Base-by-base conservation (phyloP, 768 basidiomycete species). In the Phlegmacium glaucopus region DNA sequence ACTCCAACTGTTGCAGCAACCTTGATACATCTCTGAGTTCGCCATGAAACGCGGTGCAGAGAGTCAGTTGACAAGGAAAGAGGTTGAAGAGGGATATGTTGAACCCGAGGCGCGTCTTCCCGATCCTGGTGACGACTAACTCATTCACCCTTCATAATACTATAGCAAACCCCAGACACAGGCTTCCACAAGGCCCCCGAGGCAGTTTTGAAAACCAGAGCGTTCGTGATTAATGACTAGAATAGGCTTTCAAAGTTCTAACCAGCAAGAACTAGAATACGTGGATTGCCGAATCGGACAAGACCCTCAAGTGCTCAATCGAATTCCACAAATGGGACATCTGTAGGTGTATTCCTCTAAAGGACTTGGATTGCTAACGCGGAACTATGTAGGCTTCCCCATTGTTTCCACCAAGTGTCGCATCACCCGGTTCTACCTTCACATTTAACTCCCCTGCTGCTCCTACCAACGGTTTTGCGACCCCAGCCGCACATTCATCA, bases 1-100 rank as follows among this genome's bases (percentile, higher is more conserved):
- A 27, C 6, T 25, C 38, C 5, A 37, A 39, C 17, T 25, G n/a
- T 16, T 15, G 15, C 41, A 32, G 11, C 30, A 43, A 43, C 25
- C 46, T 17, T 37, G 22, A 18, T 49, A 16, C 30, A 42, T 27
- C 35, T 34, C 27, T 26, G 15, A 22, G 26, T 48, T 4, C n/a
- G 30, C 37, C 32, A 68, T 89, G 85, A 90, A 90, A 67, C 79
- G 88, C 62, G 77, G 74, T 46, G 88, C 88, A 61, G 88, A 90
- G 43, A 78, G 67, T 50, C 85, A 91, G 56, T 59, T 91, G 28
- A 72, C 75, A 9, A 87, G n/a, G n/a, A n/a, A 80, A 56, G 83
- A 83, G 49, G 72, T 67, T 22, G 59, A 42, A 15, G 72, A 70
- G 18, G 70, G 67, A 22, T 22, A 5, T 16, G 72, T 67, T 9